These are phyloP conservation scores for Beta lomatogona DNA, from an alignment of 179 eudicot genomes.

Conservation along the genomic window DNA sequence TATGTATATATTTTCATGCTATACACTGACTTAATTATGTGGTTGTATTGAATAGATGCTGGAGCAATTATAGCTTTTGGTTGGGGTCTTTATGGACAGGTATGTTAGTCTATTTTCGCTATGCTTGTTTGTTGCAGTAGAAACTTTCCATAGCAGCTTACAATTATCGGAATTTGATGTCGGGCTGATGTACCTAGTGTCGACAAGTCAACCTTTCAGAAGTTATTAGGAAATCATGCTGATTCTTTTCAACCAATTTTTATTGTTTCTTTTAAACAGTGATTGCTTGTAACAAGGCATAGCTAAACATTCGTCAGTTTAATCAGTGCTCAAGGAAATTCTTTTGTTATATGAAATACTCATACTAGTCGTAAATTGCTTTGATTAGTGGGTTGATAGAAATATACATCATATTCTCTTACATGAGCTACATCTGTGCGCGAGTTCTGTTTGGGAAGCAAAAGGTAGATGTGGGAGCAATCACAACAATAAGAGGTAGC, in stretches of 20 bases:
- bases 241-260: neutral
- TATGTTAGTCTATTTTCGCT: slow-evolving; percentile 27
- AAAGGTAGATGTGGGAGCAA: neutral
- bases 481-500: neutral
- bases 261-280: neutral
- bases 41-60: slow-evolving; percentile 60
- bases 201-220: neutral
- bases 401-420: neutral
- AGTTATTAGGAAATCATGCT: neutral
- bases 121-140: slow-evolving; percentile 6
- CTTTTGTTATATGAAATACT: neutral
- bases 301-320: neutral
- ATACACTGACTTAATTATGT: slow-evolving; percentile 4
- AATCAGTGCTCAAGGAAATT: neutral
- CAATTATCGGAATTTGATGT: neutral
- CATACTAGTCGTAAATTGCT: neutral
- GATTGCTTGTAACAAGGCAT: neutral
- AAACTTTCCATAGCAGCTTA: neutral
- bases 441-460: neutral
- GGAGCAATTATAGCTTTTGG: slow-evolving; percentile 95
- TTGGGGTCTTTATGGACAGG: slow-evolving; percentile 99
- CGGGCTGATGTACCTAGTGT: neutral
- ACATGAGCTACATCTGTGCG: neutral
- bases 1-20: neutral
- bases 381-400: neutral